Percentiles rank a stretch among this genome's conserved stretches.
Conservation (phyloP, 2,329 filamentous ascomycete genomes). For the Neofusicoccum cordaticola region DNA sequence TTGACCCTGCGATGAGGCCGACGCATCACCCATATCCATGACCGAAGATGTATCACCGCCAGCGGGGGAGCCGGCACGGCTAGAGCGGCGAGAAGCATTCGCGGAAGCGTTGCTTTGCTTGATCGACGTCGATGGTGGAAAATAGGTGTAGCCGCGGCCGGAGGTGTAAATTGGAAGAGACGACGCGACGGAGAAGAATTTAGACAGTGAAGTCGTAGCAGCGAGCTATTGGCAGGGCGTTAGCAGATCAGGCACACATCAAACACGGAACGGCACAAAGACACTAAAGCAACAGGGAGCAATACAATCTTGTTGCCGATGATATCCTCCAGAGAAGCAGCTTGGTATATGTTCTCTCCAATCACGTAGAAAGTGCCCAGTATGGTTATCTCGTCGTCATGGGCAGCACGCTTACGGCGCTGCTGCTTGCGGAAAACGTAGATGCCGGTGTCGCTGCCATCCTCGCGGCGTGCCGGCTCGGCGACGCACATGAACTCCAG, state of each 20-base stretch:
- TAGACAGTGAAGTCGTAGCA: slow-evolving; percentile 54
- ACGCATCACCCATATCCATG: slow-evolving; percentile 21
- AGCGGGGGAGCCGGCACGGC: slow-evolving; percentile 37
- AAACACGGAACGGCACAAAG: not conserved
- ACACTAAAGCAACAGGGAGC: slow-evolving; percentile 19
- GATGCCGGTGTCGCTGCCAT: slow-evolving; percentile 46
- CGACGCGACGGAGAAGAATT: slow-evolving; percentile 53
- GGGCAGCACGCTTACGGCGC: slow-evolving; percentile 32
- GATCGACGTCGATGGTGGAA: slow-evolving; percentile 47
- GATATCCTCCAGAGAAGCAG: slow-evolving; percentile 59
- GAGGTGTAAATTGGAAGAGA: slow-evolving; percentile 57
- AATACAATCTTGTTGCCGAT: slow-evolving; percentile 53
- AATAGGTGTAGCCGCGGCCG: slow-evolving; percentile 59
- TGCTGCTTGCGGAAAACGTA: slow-evolving; percentile 62
- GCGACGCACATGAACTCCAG: slow-evolving; percentile 59
- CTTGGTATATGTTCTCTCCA: slow-evolving; percentile 61
- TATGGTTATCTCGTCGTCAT: slow-evolving; percentile 52
- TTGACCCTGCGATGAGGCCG: slow-evolving; percentile 20
- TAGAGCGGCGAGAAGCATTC: slow-evolving; percentile 32
- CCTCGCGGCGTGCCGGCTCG: slow-evolving; percentile 52
- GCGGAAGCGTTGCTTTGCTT: slow-evolving; percentile 20
- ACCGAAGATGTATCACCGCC: slow-evolving; percentile 21
- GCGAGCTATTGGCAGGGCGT: slow-evolving; percentile 43
- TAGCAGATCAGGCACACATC: slow-evolving; percentile 7
- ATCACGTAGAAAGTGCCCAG: slow-evolving; percentile 60